Conservation (phyloP, 129 eudicot genomes). For the Tagetes patula region DNA sequence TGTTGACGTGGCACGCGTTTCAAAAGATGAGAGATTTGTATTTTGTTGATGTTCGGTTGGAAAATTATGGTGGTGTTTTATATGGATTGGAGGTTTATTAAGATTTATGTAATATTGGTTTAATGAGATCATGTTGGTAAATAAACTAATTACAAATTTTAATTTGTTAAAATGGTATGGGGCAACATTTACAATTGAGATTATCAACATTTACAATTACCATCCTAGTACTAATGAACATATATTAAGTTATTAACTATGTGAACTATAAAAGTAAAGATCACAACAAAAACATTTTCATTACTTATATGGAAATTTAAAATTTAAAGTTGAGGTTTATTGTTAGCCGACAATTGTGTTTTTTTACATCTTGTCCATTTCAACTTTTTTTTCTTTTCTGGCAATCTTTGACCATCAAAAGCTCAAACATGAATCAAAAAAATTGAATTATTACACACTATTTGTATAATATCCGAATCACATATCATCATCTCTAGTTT, state of each 20-base stretch:
- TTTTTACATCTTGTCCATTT: background rate
- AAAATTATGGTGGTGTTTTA: conserved; percentile 63
- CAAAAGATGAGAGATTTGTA: conserved; percentile 57
- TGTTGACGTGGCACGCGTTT: conserved; percentile 73
- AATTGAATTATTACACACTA: too few species aligned
- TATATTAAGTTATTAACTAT: too few species aligned
- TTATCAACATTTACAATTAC: too few species aligned
- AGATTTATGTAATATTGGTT: background rate
- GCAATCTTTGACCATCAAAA: conserved; percentile 1
- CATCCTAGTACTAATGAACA: too few species aligned
- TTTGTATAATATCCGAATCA: too few species aligned
- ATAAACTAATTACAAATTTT: conserved; percentile 8
- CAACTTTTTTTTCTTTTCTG: background rate
- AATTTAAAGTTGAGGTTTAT: background rate
- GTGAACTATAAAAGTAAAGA: too few species aligned
- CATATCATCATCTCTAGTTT: too few species aligned
- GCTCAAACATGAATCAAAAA: too few species aligned
- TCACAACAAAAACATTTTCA: too few species aligned
- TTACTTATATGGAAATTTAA: background rate
- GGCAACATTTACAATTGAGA: too few species aligned
- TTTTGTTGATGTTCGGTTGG: conserved; percentile 53
- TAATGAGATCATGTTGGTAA: conserved; percentile 18
- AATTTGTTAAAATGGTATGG: background rate
- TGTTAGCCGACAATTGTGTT: background rate
- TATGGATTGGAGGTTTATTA: conserved; percentile 61